Base-by-base conservation (phyloP, 208 protist species). In the Trypanosomatidae sp. region DNA sequence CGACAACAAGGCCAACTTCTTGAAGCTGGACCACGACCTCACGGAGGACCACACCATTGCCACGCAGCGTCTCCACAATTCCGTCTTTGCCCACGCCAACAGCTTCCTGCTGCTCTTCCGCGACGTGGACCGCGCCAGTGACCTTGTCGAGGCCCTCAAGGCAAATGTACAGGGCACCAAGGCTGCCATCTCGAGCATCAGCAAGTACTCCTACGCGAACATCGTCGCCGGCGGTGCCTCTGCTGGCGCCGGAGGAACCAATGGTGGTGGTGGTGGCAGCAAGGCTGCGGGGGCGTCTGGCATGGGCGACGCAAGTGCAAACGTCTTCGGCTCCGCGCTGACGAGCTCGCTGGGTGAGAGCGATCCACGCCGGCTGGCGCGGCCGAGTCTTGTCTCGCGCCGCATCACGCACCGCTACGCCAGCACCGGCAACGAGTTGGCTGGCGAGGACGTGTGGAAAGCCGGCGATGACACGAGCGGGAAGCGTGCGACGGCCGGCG, bases 41-140 rank as follows among this genome's bases (percentile, higher is more conserved):
- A 86, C 85, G 13, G 85, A 91, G 59, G 90, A 96, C 44, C 85
- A 93, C 77, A 65, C 75, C 17, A 82, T 95, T n/a, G 88, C 92
- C 19, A 87, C 85, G 33, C 79, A 77, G 19, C 79, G 81, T 0
- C 80, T 96, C 49, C 90, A 95, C 70, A 60, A 76, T 36, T 79
- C 87, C 8, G 92, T 96, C 53, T 96, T 95, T 74, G 25, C 82
- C 0, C 89, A 95, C 50, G 83, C 88, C 9, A 86, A 86, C 46
- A 87, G 90, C 80, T 96, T 96, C 71, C 64, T 96, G 28, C 79
- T 87, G 15, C 77, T 96, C 9, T 96, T 96, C 66, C 84, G 89
- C 68, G 90, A 96, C 65, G 92, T 96, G 8, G 87, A 91, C 25
- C 73, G 79, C 5, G 85, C 92, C 28, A 92, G 86, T 50, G 73